Conservation (phyloP, 2,329 filamentous ascomycete genomes). For the Metarhizium anisopliae region DNA sequence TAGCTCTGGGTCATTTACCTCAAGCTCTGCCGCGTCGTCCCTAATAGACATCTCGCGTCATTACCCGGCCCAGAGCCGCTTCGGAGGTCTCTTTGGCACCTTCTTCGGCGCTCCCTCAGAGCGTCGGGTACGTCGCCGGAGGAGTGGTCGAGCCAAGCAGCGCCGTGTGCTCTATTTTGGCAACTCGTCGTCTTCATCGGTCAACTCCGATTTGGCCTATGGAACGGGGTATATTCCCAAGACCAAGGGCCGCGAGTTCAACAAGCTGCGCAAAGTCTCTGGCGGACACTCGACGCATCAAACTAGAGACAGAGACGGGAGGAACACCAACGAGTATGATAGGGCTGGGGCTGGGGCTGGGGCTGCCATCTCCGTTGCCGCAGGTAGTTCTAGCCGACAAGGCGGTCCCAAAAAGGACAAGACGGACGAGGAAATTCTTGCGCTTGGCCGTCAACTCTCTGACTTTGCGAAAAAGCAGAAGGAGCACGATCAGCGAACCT, state of each 20-base stretch:
- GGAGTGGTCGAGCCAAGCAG: constrained; percentile 34
- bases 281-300: not conserved
- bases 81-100: constrained; percentile 47
- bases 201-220: constrained; percentile 61
- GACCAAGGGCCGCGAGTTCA: constrained; percentile 19
- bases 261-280: constrained; percentile 2
- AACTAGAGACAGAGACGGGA: not conserved
- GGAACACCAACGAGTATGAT: not conserved
- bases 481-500: constrained; percentile 35
- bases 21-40: constrained; percentile 47
- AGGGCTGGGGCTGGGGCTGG: not conserved
- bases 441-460: constrained; percentile 45
- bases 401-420: constrained; percentile 22
- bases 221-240: constrained; percentile 49
- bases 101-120: constrained; percentile 57
- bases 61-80: constrained; percentile 34
- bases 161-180: constrained; percentile 48
- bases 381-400: constrained; percentile 1
- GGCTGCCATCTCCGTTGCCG: not conserved
- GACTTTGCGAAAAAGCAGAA: constrained; percentile 44
- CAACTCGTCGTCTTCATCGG: constrained; percentile 58
- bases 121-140: constrained; percentile 31
- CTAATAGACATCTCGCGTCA: constrained; percentile 57
- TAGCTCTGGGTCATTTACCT: constrained; percentile 28
- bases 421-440: constrained; percentile 49